Percentiles rank a stretch among this genome's conserved stretches.
These are phyloP conservation scores for Marasmius sp. DNA, from an alignment of 1,284 basidiomycete species.

Conservation along the genomic window DNA sequence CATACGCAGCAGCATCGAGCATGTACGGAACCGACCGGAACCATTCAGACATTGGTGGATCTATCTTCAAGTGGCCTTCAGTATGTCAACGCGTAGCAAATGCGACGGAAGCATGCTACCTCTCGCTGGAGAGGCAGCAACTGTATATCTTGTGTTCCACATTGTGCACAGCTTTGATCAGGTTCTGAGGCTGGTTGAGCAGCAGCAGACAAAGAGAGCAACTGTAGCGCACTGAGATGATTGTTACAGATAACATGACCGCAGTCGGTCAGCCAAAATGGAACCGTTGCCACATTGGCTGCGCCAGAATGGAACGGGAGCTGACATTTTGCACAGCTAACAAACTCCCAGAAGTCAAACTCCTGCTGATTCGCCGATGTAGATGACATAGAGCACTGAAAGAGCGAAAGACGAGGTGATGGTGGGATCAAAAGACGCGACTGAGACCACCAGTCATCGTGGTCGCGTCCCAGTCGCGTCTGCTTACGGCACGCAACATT, in stretches of 20 bases:
- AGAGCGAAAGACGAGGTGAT: not conserved
- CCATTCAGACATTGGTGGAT: constrained; percentile 76
- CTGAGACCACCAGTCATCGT: no score
- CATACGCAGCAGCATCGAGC: constrained; percentile 61
- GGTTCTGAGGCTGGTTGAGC: constrained; percentile 43
- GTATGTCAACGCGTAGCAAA: not conserved
- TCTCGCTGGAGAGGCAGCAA: constrained; percentile 70
- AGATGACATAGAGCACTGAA: constrained; percentile 33
- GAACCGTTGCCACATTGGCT: constrained; percentile 47
- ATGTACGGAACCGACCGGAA: constrained; percentile 62
- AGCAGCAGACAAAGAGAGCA: not conserved
- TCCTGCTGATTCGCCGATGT: constrained; percentile 30
- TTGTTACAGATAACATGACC: constrained; percentile 80
- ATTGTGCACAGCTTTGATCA: constrained; percentile 70
- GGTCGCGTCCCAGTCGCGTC: no score
- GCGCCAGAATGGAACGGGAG: constrained; percentile 55
- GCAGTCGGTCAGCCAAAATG: constrained; percentile 85
- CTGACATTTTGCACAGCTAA: constrained; percentile 66
- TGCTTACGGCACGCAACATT: not conserved
- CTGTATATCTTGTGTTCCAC: constrained; percentile 61
- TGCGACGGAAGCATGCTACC: constrained; percentile 37
- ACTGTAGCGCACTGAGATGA: constrained; percentile 64
- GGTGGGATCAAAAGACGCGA: no score
- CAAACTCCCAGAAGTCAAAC: constrained; percentile 78
- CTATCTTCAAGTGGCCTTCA: constrained; percentile 48